Percentiles rank a stretch among this genome's conserved stretches.
Conservation (phyloP, 164 flowering plant species). For the Vitis rotundifolia region DNA sequence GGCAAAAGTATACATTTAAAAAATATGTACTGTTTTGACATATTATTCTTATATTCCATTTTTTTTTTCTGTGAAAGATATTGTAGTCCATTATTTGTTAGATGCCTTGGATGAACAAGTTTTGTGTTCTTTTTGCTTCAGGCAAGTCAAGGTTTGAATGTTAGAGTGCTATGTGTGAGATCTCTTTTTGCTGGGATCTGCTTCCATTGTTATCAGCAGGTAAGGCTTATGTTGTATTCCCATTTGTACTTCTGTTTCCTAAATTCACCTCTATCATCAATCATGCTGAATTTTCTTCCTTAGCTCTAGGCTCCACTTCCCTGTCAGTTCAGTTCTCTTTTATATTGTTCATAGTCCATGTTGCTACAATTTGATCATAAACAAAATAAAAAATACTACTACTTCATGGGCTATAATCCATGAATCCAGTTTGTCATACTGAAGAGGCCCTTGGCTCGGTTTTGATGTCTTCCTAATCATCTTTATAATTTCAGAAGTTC, state of each 20-base stretch:
- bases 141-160: conserved; percentile 50
- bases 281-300: background rate
- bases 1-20: background rate
- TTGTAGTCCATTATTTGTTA: background rate
- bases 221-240: background rate
- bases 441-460: no score
- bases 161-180: conserved; percentile 39
- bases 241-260: background rate
- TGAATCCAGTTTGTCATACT: no score
- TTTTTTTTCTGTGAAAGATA: background rate
- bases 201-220: conserved; percentile 65
- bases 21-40: no score
- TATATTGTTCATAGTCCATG: background rate
- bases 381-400: no score
- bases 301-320: background rate
- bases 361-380: background rate
- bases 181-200: conserved; percentile 49
- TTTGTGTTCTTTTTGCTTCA: conserved; percentile 10
- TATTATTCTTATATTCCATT: background rate
- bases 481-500: no score
- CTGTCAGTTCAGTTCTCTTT: background rate
- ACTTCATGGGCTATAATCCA: no score
- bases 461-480: no score
- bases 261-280: background rate
- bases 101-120: background rate